Evolutionary conservation across 2,329 filamentous ascomycete species (phyloP), one percentile per base, ranked within the genome.

Genomic region (Fusarium caatingaense): DNA sequence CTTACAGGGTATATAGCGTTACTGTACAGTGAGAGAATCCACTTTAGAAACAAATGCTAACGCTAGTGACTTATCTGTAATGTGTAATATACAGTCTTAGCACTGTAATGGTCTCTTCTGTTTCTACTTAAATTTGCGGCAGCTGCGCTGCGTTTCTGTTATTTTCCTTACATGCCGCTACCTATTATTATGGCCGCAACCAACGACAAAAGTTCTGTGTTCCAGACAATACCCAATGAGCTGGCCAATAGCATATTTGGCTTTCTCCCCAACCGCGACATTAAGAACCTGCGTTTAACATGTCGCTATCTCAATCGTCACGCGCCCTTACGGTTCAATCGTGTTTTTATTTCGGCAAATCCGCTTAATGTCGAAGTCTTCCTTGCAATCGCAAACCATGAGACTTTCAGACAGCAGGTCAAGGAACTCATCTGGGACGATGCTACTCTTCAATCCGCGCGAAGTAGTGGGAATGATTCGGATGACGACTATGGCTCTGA

Each of bases 401-500:
- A 53, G 3, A 3, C 20, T 0, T 61, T 66, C 3, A 40, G 64
- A 0, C 12, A 40, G 27, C 4, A 40, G 1, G 55, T 66, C 1
- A 48, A 27, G 27, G 64, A 66, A 23, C 50, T 66, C 1, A 47
- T 56, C 18, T 60, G 55, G 64, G 64, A 66, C 5, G 55, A 66
- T 13, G 2, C 8, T 15, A 6, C 30, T 7, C 21, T 66, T 15
- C 9, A 21, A 6, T 16, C 11, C 5, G 2, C 23, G 13, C 16
- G n/a, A 30, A 15, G 8, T 20, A 16, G 18, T 28, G 23, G n/a
- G 18, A 49, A 8, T 9, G 6, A 41, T 3, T 2, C 37, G 1
- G 20, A 7, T 23, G 11, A 53, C 1, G n/a, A 47, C 23, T 3
- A n/a, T 13, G 3, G 2, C 40, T n/a, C 34, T 6, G 20, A 21